Evolutionary conservation across 202 grass and related monocot genomes (phyloP), one percentile per base, ranked within the genome.

Genomic region (Panicum virgatum): DNA sequence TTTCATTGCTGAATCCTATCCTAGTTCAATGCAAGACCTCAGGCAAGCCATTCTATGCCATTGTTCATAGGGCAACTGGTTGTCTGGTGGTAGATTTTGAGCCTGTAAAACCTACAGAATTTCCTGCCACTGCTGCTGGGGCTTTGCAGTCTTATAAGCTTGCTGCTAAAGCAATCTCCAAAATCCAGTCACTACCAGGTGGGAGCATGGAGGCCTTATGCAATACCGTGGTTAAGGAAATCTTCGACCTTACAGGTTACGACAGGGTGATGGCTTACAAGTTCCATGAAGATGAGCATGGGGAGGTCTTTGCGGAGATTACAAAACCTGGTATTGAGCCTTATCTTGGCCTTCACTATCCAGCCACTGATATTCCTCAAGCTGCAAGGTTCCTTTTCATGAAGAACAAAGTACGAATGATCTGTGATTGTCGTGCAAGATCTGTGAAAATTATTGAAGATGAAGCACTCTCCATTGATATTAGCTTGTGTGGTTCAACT

Each of bases 121-220:
- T 93, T 79, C 96, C 96, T 66, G 90, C 92, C 69, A 93, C 90
- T 57, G 96, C 92, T 38, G 92, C 96, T 58, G 96, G 96, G 37
- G 96, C 96, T n/a, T 91, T 98, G 76, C 96, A 95, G 77, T 98
- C 96, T 7, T 98, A 98, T 87, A 98, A 98, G 87, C 92, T 98
- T 63, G 96, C 96, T 15, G 92, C 96, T 80, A 98, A 98, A 80
- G 96, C 96, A 60, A 98, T 98, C 34, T 86, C 92, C 16, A 94
- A 92, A 48, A 92, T 98, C 63, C 96, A 98, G 74, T 91, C 90
- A 37, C 64, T 98, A 53, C 92, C 90, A 37, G 92, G 96, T 64
- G 89, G 96, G 40, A 93, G 85, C 82, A 94, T 98, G 67, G 65
- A 81, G 27, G 69, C 45, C 20, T 87, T 98, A 19, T 98, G 96